Percentiles rank a stretch among this genome's conserved stretches.
Evolutionary conservation across 2,329 filamentous ascomycete species (phyloP).

Genomic region (Neopestalotiopsis clavispora): DNA sequence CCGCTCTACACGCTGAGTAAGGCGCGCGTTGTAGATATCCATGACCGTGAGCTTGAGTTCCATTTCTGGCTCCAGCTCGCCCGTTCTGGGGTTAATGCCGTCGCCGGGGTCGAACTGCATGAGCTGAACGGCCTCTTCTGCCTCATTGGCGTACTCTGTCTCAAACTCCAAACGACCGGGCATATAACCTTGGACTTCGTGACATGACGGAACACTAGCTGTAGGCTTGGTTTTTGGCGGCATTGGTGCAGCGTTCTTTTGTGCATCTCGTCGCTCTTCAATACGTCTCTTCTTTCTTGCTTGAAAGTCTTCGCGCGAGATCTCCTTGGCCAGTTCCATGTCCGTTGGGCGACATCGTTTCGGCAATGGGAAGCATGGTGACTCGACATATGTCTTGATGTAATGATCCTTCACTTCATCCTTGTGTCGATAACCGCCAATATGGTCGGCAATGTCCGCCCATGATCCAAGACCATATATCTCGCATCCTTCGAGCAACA

Average conservation of each 20-base stretch:
- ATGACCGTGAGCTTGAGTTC: constrained; percentile 97
- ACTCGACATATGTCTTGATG: constrained; percentile 83
- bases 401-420: constrained; percentile 98
- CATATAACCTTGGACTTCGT: constrained; percentile 99
- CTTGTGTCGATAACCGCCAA: constrained; percentile 91
- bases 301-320: constrained; percentile 92
- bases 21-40: constrained; percentile 93
- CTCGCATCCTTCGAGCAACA: constrained; percentile 91
- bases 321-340: constrained; percentile 75
- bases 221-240: constrained; percentile 96
- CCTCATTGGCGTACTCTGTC: constrained; percentile 96
- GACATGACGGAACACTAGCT: constrained; percentile 91
- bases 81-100: constrained; percentile 81
- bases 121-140: constrained; percentile 95
- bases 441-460: constrained; percentile 98
- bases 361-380: constrained; percentile 82
- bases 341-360: constrained; percentile 84
- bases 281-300: constrained; percentile 90
- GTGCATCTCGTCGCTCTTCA: constrained; percentile 85
- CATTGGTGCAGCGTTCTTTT: constrained; percentile 81
- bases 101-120: constrained; percentile 99
- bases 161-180: constrained; percentile 96
- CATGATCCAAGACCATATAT: constrained; percentile 96
- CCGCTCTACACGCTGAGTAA: constrained; percentile 88
- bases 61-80: constrained; percentile 92